Evolutionary conservation across 768 basidiomycete species (phyloP).

Genomic region (Suillus tomentosus): DNA sequence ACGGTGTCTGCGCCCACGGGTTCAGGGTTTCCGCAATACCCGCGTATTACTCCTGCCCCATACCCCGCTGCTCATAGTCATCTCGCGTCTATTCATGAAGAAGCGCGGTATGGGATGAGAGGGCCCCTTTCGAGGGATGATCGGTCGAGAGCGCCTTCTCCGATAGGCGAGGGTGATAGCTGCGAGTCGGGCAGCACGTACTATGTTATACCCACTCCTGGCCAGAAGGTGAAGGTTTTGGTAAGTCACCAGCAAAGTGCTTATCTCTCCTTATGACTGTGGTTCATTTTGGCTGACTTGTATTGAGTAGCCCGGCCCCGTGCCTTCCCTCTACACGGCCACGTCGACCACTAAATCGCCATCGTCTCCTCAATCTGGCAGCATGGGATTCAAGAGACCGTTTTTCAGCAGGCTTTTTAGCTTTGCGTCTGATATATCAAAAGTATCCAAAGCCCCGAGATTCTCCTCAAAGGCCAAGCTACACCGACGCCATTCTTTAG

Average conservation of each 20-base stretch:
- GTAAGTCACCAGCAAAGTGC: constrained; percentile 45
- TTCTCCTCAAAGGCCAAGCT: constrained; percentile 40
- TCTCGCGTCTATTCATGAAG: constrained; percentile 41
- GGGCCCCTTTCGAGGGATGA: constrained; percentile 31
- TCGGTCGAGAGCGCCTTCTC: constrained; percentile 38
- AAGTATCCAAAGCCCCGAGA: constrained; percentile 13
- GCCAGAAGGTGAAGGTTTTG: constrained; percentile 76
- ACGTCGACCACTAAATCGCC: constrained; percentile 61
- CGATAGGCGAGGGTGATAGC: constrained; percentile 43
- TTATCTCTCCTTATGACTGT: constrained; percentile 16
- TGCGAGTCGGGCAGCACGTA: constrained; percentile 69
- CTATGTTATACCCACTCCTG: constrained; percentile 68
- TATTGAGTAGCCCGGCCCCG: constrained; percentile 46
- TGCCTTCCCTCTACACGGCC: constrained; percentile 56
- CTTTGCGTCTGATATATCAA: constrained; percentile 47
- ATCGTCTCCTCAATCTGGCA: constrained; percentile 46
- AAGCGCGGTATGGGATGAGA: constrained; percentile 33
- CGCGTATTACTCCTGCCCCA: constrained; percentile 43
- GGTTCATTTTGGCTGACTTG: constrained; percentile 34
- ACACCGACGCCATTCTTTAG: constrained; percentile 55
- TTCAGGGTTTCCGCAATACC: constrained; percentile 39
- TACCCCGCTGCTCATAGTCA: constrained; percentile 42
- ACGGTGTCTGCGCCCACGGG: constrained; percentile 64
- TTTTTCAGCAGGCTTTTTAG: constrained; percentile 65
- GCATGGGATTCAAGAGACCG: constrained; percentile 48